Base-by-base conservation (phyloP, 371 early-diverging fungal species). In the Mortierella sp. region DNA sequence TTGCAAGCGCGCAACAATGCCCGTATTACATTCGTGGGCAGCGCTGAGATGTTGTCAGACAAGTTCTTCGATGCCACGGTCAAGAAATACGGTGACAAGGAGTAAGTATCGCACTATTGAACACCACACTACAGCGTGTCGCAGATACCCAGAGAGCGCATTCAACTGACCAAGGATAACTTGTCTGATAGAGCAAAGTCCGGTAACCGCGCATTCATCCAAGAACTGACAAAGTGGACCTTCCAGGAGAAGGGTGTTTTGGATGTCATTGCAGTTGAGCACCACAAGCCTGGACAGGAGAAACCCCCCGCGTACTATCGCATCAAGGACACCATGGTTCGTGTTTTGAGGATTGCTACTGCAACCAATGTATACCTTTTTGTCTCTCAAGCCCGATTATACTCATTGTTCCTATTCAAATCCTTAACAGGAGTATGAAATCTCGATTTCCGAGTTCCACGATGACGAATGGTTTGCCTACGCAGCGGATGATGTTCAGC, bases 201-300 rank as follows among this genome's bases (percentile, higher is more conserved):
- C 19, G 92, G 91, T 50, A 98, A 98, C 79, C 74, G 66, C 54
- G 83, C 71, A 19, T 95, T 98, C 60, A 82, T 86, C 1, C 67
- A 62, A 12, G 93, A 94, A 50, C 57, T 98, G 40, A 76, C 84
- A 41, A 85, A 92, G 70, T 98, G 98, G 98, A 86, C 89, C 8
- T 93, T 97, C 82, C 95, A 95, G 78, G 96, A 97, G 77, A 93
- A 90, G 82, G 84, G 91, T n/a, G 96, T 94, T 10, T 80, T 98
- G 34, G 88, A 88, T 61, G 86, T 91, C 10, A 72, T 79, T 10
- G 62, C 76, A 2, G 80, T 85, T 55, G 69, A 71, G 39, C 96
- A 95, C 79, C 91, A 93, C 76, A 91, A 91, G 60, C 82, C 74
- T 10, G 85, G 83, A 43, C 92, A 91, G 53, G 79, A 71, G 8